Conservation (phyloP, 2,329 filamentous ascomycete species). For the Aspergillus felis region DNA sequence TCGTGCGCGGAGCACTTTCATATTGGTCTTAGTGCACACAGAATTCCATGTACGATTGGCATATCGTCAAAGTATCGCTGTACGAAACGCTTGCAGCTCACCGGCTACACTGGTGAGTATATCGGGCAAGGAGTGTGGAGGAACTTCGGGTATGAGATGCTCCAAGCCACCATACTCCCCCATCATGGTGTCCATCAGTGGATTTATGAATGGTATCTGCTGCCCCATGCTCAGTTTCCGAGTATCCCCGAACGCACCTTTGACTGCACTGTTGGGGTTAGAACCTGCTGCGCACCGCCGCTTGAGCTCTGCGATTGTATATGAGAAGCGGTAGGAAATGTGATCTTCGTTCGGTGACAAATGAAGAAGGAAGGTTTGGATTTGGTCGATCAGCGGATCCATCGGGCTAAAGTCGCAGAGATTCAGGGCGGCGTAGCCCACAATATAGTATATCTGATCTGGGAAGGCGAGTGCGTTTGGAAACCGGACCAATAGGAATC, state of each 20-base stretch:
- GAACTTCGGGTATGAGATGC: constrained; percentile 21
- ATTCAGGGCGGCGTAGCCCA: constrained; percentile 33
- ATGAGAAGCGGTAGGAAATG: constrained; percentile 31
- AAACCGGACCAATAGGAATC: constrained; percentile 27
- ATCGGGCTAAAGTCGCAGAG: constrained; percentile 32
- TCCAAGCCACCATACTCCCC: constrained; percentile 23
- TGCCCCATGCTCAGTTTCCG: constrained; percentile 21
- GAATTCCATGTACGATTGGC: neutral
- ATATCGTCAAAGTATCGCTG: neutral
- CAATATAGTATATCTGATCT: constrained; percentile 32
- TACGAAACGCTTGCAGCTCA: neutral
- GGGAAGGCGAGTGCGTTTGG: constrained; percentile 24
- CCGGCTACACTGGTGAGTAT: constrained; percentile 8
- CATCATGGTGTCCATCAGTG: constrained; percentile 21
- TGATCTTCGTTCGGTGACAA: constrained; percentile 31
- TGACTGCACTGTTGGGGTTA: constrained; percentile 11
- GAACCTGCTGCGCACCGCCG: constrained; percentile 23
- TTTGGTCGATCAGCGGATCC: constrained; percentile 31
- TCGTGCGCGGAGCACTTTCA: neutral
- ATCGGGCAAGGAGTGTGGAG: constrained; percentile 10
- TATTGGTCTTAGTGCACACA: neutral
- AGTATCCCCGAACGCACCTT: constrained; percentile 11
- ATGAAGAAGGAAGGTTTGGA: constrained; percentile 30
- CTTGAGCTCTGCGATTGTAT: constrained; percentile 29
- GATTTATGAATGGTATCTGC: constrained; percentile 19